These are phyloP conservation scores for Rhodotorula sp. DNA, from an alignment of 1,284 basidiomycete genomes.

Conservation along the genomic window DNA sequence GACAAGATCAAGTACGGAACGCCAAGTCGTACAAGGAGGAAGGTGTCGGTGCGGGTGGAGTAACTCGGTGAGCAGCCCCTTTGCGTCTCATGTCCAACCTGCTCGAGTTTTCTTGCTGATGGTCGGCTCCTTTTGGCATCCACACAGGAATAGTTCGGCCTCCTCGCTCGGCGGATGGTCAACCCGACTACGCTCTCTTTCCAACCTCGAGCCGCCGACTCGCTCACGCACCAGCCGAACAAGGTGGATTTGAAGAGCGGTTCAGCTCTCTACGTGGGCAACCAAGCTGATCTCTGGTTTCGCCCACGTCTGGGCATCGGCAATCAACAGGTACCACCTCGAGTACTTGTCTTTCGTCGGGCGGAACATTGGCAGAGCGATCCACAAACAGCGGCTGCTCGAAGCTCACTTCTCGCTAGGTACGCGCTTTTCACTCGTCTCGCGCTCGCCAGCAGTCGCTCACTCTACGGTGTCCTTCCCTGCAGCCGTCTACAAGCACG, in stretches of 20 bases:
- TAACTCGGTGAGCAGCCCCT: conserved; percentile 58
- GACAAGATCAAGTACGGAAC: conserved; percentile 96
- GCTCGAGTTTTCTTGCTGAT: neutral
- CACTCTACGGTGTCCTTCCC: neutral
- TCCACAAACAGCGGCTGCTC: conserved; percentile 89
- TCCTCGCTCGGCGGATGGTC: conserved; percentile 97
- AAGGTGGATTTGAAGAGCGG: conserved; percentile 44
- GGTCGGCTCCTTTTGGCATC: too few species aligned
- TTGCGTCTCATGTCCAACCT: neutral
- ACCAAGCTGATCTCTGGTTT: conserved; percentile 63
- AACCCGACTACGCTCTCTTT: conserved; percentile 99
- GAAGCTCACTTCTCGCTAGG: conserved; percentile 96
- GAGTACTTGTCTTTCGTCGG: conserved; percentile 99
- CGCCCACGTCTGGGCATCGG: conserved; percentile 90
- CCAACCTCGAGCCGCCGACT: conserved; percentile 77
- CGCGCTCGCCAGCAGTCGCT: too few species aligned
- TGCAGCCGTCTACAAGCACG: conserved; percentile 76
- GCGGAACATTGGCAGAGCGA: conserved; percentile 92
- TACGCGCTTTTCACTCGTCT: neutral
- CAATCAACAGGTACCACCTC: conserved; percentile 81
- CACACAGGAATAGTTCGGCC: conserved; percentile 60
- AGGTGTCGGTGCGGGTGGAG: conserved; percentile 96
- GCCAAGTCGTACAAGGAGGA: conserved; percentile 96
- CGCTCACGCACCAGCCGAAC: conserved; percentile 51
- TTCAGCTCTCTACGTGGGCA: conserved; percentile 31